Evolutionary conservation across 2,329 filamentous ascomycete species (phyloP).

Genomic region (Aspergillus sp.): DNA sequence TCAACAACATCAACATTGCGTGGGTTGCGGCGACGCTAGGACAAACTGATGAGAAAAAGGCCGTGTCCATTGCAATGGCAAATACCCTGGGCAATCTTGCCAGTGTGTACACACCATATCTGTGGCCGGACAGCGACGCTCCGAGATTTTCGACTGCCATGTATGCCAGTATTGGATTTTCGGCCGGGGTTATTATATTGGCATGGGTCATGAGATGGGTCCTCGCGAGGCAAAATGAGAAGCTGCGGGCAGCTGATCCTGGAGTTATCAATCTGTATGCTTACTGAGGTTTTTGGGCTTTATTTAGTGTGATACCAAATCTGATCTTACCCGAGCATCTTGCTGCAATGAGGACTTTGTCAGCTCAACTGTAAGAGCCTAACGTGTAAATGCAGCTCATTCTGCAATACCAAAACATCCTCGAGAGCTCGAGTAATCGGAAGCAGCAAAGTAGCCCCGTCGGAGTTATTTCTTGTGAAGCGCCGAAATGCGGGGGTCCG

Average conservation of each 20-base stretch:
- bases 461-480: background rate
- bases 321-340: no score
- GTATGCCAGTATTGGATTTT: conserved; percentile 17
- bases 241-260: conserved; percentile 11
- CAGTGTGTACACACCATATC: conserved; percentile 42
- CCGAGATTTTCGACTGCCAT: conserved; percentile 14
- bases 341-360: no score
- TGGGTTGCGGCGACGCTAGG: conserved; percentile 45
- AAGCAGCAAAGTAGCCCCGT: background rate
- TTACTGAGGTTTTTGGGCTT: background rate
- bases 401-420: background rate
- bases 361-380: no score
- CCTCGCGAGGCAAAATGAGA: conserved; percentile 11
- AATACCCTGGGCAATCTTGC: conserved; percentile 42
- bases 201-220: conserved; percentile 14
- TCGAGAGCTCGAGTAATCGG: background rate
- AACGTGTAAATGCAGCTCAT: background rate
- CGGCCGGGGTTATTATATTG: conserved; percentile 13
- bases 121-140: conserved; percentile 30
- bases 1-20: conserved; percentile 44
- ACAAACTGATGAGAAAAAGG: conserved; percentile 46
- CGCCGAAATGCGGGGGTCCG: background rate
- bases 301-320: no score
- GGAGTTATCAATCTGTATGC: conserved; percentile 14
- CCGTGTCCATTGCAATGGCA: conserved; percentile 43